These are phyloP conservation scores for Dothideomycetidae sp. DNA, from an alignment of 2,329 filamentous ascomycete genomes.

Conservation along the genomic window DNA sequence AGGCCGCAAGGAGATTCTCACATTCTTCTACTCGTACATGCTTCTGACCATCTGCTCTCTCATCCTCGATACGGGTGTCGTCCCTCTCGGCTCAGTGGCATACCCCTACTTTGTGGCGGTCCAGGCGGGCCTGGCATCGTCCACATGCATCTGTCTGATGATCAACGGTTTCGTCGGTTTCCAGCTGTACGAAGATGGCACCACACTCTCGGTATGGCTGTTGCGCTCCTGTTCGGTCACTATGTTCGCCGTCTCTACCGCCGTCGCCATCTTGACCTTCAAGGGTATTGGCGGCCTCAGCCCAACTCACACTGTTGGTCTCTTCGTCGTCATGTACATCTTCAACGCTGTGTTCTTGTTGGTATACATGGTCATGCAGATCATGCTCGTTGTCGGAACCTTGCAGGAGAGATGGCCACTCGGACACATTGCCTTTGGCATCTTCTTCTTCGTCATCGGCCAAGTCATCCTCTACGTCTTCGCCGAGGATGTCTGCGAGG, in stretches of 20 bases:
- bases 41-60: constrained; percentile 78
- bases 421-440: constrained; percentile 77
- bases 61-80: constrained; percentile 81
- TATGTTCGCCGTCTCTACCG: constrained; percentile 76
- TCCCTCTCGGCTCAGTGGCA: constrained; percentile 63
- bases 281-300: constrained; percentile 76
- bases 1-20: constrained; percentile 59
- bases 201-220: constrained; percentile 84
- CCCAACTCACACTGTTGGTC: constrained; percentile 70
- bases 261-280: constrained; percentile 83
- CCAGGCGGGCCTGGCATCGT: constrained; percentile 72
- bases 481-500: constrained; percentile 68
- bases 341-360: constrained; percentile 77
- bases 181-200: constrained; percentile 95
- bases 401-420: constrained; percentile 92
- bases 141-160: constrained; percentile 73
- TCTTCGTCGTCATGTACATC: constrained; percentile 87
- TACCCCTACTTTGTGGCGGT: constrained; percentile 87
- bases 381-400: constrained; percentile 76
- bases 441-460: constrained; percentile 81
- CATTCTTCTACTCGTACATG: constrained; percentile 96
- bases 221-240: constrained; percentile 61
- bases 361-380: constrained; percentile 75
- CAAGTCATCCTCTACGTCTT: constrained; percentile 90
- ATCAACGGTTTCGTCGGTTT: constrained; percentile 99